A percentile compares a stretch with the other conserved stretches of the same genome.
These are phyloP conservation scores for Rhododendron kiyosumense DNA, from an alignment of 148 eudicot species.

Conservation along the genomic window DNA sequence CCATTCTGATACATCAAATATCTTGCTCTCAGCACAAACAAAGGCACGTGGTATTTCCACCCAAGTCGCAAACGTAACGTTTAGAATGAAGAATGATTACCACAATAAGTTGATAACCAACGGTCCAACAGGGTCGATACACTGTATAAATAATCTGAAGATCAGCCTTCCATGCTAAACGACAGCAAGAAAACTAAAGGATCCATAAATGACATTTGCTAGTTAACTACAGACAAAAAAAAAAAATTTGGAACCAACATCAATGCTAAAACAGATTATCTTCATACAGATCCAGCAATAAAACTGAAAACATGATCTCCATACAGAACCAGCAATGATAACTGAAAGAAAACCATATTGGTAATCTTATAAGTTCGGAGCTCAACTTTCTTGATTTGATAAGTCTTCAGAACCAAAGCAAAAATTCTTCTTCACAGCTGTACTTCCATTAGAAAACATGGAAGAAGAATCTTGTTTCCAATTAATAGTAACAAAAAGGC, in stretches of 20 bases:
- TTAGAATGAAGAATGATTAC: slow-evolving; percentile 8
- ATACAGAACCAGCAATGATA: neutral
- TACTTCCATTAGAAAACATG: neutral
- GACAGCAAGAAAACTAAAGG: neutral
- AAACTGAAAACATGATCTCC: neutral
- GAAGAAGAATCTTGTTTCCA: neutral
- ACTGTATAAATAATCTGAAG: neutral
- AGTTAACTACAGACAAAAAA: neutral
- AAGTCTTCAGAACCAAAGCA: neutral
- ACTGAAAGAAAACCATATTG: neutral
- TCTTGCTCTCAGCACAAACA: slow-evolving; percentile 92
- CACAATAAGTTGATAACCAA: neutral
- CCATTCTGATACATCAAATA: slow-evolving; percentile 97
- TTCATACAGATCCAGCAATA: no score
- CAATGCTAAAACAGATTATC: no score
- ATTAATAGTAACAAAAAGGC: neutral
- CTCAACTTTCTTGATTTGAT: no score
- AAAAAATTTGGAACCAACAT: neutral
- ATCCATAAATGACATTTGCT: neutral
- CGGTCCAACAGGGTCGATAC: neutral
- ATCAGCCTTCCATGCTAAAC: neutral
- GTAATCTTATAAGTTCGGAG: no score
- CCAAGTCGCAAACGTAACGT: slow-evolving; percentile 26
- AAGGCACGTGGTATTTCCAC: slow-evolving; percentile 96
- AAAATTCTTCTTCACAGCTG: neutral